Base-by-base conservation (phyloP, 2,329 filamentous ascomycete genomes). In the Aspergillus awamori region DNA sequence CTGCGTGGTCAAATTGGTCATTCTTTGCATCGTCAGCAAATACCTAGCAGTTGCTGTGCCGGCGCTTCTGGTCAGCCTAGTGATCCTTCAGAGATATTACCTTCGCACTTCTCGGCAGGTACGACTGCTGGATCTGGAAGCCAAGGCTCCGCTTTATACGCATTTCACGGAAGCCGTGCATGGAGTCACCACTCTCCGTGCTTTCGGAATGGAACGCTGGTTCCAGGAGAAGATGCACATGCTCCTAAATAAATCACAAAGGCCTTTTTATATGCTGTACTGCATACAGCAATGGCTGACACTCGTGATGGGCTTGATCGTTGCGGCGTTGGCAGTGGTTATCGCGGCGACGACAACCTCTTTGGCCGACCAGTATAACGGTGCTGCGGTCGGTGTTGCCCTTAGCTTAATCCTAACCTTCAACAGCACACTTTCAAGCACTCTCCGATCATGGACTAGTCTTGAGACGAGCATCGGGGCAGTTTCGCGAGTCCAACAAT, bases 401-500 rank as follows among this genome's bases (percentile, higher is more conserved):
- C 65, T 84, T 20, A 71, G 81, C 22, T 78, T 81, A 59, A 74
- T 83, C 17, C 72, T 83, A 11, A 69, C 74, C 6, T 81, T 84
- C 63, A 82, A 78, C 22, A 71, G 76, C 48, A 75, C 74, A 51
- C 69, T 84, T 39, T 78, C 78, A 47, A 65, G 77, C 3, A 41
- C 65, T 3, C 66, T 69, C 26, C 56, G 60, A 30, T 61, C 58
- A 3, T 70, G 67, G 67, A 69, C 67, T 7, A 22, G 53, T 11
- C 51, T 70, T 10, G 67, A 70, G 47, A 68, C 64, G 0, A 68
- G 63, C 1, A 67, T 70, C 13, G 69, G 69, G 3, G 68, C 69
- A 8, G 77, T 86, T 3, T 75, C 79, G 3, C 76, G 84, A 17
- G 53, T 70, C 2, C 60, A 61, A 11, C 22, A 58, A 17, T 69